phyloP scores from a whole-genome alignment of 768 basidiomycete species.

The Hysterangium stoloniferum region DNA sequence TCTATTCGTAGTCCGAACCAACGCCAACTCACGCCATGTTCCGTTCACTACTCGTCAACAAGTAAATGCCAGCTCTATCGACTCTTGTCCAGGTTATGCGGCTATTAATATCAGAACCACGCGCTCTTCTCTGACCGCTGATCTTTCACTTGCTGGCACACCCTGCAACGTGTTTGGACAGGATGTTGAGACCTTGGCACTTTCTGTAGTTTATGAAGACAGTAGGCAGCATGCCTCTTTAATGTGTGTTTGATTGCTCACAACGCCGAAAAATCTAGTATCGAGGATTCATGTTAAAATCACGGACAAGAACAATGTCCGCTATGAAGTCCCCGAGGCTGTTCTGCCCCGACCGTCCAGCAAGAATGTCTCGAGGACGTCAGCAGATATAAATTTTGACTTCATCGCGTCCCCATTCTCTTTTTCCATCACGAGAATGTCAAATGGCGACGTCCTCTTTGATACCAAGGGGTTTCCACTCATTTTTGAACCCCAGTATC shows the following conservation, averaged over 20 bases:
- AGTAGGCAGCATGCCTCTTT: slow-evolving; percentile 21
- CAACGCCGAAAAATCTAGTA: too few relatives aligned
- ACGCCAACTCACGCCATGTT: too few relatives aligned
- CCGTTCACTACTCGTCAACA: too few relatives aligned
- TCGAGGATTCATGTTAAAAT: slow-evolving; percentile 61
- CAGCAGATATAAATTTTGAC: slow-evolving; percentile 57
- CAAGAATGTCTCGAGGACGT: slow-evolving; percentile 28
- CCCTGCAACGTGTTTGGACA: slow-evolving; percentile 60
- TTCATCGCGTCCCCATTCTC: slow-evolving; percentile 57
- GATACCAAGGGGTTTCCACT: slow-evolving; percentile 67
- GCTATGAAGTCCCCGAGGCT: slow-evolving; percentile 59
- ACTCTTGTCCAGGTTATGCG: background rate
- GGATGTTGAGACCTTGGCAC: slow-evolving; percentile 48
- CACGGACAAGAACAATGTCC: slow-evolving; percentile 47
- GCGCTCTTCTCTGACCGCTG: slow-evolving; percentile 35
- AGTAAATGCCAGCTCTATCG: too few relatives aligned
- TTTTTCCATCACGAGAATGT: slow-evolving; percentile 72
- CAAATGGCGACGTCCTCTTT: slow-evolving; percentile 53
- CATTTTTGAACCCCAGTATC: slow-evolving; percentile 74
- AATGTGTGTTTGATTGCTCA: background rate
- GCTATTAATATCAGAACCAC: background rate
- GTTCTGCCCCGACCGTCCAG: slow-evolving; percentile 33
- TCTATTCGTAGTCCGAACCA: too few relatives aligned
- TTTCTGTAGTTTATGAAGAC: slow-evolving; percentile 61
- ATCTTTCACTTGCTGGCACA: slow-evolving; percentile 44